Base-by-base conservation (phyloP, 2,329 filamentous ascomycete species). In the Akanthomyces lecanii region DNA sequence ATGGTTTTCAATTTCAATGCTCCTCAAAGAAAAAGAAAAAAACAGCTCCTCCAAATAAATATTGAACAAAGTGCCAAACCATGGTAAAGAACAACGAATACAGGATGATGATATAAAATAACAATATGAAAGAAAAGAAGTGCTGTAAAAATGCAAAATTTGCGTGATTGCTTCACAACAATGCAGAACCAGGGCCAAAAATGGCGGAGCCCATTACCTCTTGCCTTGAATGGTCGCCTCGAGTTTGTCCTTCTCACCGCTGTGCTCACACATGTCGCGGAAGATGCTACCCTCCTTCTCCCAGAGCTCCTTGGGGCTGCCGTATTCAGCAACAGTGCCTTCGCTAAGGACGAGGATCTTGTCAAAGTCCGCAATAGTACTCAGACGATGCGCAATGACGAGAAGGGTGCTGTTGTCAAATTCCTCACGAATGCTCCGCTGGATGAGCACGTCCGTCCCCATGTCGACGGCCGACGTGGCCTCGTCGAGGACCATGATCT, bases 401-500 rank as follows among this genome's bases (percentile, higher is more conserved):
- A 92, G 75, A 33, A 92, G 76, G 0, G 89, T 91, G 47, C 83
- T 84, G 65, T 85, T 85, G 0, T 80, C 84, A 66, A 91, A 91
- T 71, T 91, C 88, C 69, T 89, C 85, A 25, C 89, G 81, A 67
- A 92, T 91, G 57, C 82, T 86, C 6, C 86, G 82, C 76, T 92
- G 89, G 69, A 92, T 92, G 30, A 91, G 81, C 1, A 82, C 78
- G 71, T 93, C 90, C 0, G 90, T 92, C 47, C 82, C 79, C 87
- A 91, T 91, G 72, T 92, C 90, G 2, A 93, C 89, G 0, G 90
- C 89, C 3, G 85, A 88, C 0, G 90, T 94, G 0, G 90, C 90
- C 76, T 93, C 90, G 71, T 94, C 90, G 1, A 93, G 82, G 1
- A 93, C 85, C 84, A 94, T 89, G 68, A 94, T 86, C 71, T 89